These are phyloP conservation scores for Theobroma grandiflorum DNA, from an alignment of 441 rosid genomes.

Conservation along the genomic window DNA sequence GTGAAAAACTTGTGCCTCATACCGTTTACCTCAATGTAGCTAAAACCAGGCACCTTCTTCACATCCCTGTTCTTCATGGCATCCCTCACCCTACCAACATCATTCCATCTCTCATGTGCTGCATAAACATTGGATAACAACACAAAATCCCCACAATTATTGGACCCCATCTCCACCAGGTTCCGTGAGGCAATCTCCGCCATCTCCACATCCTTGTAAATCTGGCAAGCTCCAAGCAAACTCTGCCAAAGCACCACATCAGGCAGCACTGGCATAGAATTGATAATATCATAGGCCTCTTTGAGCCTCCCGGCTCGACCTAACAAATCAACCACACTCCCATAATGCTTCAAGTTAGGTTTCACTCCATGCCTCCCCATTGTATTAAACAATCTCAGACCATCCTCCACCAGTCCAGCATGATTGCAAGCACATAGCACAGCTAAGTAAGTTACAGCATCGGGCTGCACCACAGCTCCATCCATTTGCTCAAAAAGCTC, in stretches of 20 bases:
- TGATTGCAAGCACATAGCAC: conserved; percentile 83
- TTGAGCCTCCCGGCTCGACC: conserved; percentile 78
- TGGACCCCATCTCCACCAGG: conserved; percentile 77
- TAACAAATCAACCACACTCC: conserved; percentile 83
- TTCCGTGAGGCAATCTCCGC: conserved; percentile 73
- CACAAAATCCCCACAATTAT: conserved; percentile 77
- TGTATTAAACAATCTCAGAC: conserved; percentile 57
- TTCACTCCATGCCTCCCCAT: conserved; percentile 55
- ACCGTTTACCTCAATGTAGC: conserved; percentile 76
- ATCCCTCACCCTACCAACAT: conserved; percentile 78
- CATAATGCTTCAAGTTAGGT: conserved; percentile 80
- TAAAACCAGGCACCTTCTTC: conserved; percentile 79
- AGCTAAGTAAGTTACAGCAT: conserved; percentile 69
- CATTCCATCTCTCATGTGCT: conserved; percentile 77
- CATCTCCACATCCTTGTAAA: conserved; percentile 69
- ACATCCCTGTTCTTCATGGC: conserved; percentile 73
- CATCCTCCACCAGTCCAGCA: conserved; percentile 82
- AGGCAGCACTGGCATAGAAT: conserved; percentile 66
- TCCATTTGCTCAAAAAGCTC: conserved; percentile 65
- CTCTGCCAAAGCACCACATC: conserved; percentile 89
- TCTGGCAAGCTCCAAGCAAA: conserved; percentile 79
- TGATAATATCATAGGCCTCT: conserved; percentile 70
- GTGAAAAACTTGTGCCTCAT: conserved; percentile 73
- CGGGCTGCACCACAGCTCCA: conserved; percentile 49
- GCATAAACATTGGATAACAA: conserved; percentile 82